Percentiles rank a stretch among this genome's conserved stretches.
Evolutionary conservation across 768 basidiomycete species (phyloP).

Genomic region (Pleurotus salmoneostramineus): DNA sequence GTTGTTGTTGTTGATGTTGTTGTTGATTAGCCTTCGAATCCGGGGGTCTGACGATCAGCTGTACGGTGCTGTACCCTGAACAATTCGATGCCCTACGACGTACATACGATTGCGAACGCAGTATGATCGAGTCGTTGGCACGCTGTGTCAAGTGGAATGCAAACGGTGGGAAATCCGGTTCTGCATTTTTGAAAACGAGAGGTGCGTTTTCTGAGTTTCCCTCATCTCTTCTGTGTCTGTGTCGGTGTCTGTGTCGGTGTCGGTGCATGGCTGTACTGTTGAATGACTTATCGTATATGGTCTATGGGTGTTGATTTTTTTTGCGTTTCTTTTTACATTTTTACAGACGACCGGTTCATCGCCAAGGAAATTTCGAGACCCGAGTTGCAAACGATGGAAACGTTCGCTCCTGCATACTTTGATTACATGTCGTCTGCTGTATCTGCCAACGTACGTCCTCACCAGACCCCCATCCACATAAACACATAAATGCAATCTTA

Average conservation of each 20-base stretch:
- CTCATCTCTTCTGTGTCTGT: too few species aligned
- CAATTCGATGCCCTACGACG: conserved; percentile 93
- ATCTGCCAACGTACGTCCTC: conserved; percentile 63
- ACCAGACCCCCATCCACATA: not conserved
- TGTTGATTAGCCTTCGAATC: conserved; percentile 74
- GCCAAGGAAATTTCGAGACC: conserved; percentile 91
- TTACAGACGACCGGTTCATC: conserved; percentile 95
- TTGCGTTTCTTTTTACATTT: too few species aligned
- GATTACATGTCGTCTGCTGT: conserved; percentile 97
- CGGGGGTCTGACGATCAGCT: conserved; percentile 86
- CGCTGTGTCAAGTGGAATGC: conserved; percentile 96
- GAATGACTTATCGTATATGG: too few species aligned
- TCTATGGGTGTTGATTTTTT: too few species aligned
- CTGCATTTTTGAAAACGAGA: conserved; percentile 92
- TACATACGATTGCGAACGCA: conserved; percentile 91
- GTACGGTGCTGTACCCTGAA: conserved; percentile 92
- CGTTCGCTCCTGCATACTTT: conserved; percentile 96
- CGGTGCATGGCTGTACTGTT: too few species aligned
- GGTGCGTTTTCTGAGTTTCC: conserved; percentile 62
- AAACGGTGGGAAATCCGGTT: conserved; percentile 94
- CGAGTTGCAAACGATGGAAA: conserved; percentile 93
- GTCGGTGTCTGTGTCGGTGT: too few species aligned
- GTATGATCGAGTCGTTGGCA: conserved; percentile 90
- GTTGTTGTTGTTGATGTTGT: not conserved
- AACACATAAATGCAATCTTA: not conserved